Evolutionary conservation across 805 yeast species (phyloP).

Genomic region (Suhomyces sp.): DNA sequence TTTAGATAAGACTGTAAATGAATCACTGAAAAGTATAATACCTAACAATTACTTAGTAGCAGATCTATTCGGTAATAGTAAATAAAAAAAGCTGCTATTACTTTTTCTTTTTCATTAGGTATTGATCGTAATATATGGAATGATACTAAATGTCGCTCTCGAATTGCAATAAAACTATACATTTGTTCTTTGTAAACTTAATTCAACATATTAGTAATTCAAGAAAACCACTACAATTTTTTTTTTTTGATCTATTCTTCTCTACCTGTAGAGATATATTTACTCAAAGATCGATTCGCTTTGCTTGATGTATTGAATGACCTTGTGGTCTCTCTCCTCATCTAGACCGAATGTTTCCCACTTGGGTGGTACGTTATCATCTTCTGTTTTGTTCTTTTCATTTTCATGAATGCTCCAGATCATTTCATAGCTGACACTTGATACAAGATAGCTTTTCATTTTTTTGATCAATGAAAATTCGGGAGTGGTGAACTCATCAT

Average conservation of each 20-base stretch:
- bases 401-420: constrained; percentile 36
- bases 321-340: constrained; percentile 13
- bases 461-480: constrained; percentile 31
- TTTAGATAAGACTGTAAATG: too few species aligned
- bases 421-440: constrained; percentile 38
- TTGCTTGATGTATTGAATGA: constrained; percentile 16
- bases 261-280: not conserved
- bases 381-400: constrained; percentile 10
- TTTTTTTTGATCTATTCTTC: not conserved
- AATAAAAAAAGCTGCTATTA: too few species aligned
- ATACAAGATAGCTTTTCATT: constrained; percentile 34
- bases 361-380: constrained; percentile 11
- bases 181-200: too few species aligned
- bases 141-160: too few species aligned
- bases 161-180: too few species aligned
- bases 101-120: too few species aligned
- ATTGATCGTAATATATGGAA: too few species aligned
- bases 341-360: constrained; percentile 34
- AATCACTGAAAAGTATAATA: too few species aligned
- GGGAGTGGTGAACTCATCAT: constrained; percentile 4
- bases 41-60: too few species aligned
- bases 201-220: too few species aligned
- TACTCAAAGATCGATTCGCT: constrained; percentile 21
- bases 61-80: too few species aligned
- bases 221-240: not conserved